Evolutionary conservation across 306 rosid species (phyloP).

Genomic region (Casuarina cunninghamiana): DNA sequence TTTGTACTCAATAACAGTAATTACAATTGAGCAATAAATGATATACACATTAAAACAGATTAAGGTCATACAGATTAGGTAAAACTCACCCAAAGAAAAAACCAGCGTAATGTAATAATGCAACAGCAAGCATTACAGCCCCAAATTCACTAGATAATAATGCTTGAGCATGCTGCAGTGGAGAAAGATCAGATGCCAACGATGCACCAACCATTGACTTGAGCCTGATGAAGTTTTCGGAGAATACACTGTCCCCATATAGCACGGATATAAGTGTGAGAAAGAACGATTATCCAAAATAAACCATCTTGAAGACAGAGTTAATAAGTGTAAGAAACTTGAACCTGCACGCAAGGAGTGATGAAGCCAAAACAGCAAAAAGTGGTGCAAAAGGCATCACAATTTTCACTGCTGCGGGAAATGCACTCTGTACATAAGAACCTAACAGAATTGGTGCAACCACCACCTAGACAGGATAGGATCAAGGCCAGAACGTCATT

Average conservation of each 20-base stretch:
- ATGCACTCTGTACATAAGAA: conserved; percentile 34
- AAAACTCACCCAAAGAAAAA: conserved; percentile 44
- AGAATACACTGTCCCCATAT: conserved; percentile 36
- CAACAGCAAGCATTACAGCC: conserved; percentile 37
- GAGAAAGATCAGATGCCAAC: conserved; percentile 37
- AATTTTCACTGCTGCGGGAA: conserved; percentile 34
- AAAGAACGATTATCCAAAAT: background rate
- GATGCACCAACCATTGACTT: conserved; percentile 26
- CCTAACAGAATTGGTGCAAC: conserved; percentile 46
- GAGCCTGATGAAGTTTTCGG: conserved; percentile 39
- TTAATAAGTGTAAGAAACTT: background rate
- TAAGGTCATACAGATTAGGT: background rate
- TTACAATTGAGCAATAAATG: background rate
- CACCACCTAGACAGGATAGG: conserved; percentile 37
- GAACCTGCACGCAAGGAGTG: conserved; percentile 52
- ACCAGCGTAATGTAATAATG: conserved; percentile 38
- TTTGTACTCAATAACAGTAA: background rate
- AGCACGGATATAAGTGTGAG: background rate
- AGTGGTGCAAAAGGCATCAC: conserved; percentile 42
- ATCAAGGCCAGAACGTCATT: background rate
- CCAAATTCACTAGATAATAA: conserved; percentile 37
- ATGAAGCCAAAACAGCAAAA: conserved; percentile 42
- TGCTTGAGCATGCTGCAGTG: conserved; percentile 3
- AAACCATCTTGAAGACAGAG: background rate
- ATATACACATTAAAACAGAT: background rate